A percentile compares a stretch with the other conserved stretches of the same genome.
Conservation (phyloP, 768 basidiomycete genomes). For the Infundibulicybe gibba region DNA sequence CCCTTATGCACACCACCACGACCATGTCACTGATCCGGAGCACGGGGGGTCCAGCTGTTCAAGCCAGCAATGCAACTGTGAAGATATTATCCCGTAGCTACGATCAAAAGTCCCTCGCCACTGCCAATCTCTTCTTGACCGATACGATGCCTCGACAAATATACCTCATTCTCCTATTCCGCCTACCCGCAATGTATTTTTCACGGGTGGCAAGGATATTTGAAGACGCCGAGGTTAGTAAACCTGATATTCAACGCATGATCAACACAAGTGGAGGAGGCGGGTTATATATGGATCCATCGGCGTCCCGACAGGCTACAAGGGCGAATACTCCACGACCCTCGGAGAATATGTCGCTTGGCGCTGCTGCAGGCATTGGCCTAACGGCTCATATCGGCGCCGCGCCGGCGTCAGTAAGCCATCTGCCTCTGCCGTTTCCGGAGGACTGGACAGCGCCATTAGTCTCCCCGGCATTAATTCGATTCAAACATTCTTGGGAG, state of each 20-base stretch:
- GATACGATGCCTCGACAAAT: conserved; percentile 40
- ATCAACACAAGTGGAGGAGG: conserved; percentile 31
- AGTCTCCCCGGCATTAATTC: neutral
- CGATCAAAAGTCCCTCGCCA: conserved; percentile 11
- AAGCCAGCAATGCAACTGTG: conserved; percentile 22
- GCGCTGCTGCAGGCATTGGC: neutral
- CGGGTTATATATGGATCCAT: conserved; percentile 4
- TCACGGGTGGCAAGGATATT: conserved; percentile 74
- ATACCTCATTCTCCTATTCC: conserved; percentile 49
- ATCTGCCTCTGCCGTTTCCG: conserved; percentile 39
- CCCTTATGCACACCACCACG: conserved; percentile 4
- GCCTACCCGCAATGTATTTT: conserved; percentile 79
- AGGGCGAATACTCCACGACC: neutral
- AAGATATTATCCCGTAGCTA: conserved; percentile 21
- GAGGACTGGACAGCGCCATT: conserved; percentile 44
- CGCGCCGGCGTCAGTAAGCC: conserved; percentile 11
- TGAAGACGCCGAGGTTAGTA: conserved; percentile 74
- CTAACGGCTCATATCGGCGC: neutral
- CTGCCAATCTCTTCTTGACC: conserved; percentile 18
- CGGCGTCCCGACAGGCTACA: neutral
- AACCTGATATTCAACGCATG: conserved; percentile 65
- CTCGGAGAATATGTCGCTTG: too few relatives aligned
- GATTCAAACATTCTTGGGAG: conserved; percentile 5
- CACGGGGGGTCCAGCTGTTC: conserved; percentile 9
- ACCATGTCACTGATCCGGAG: neutral